Evolutionary conservation across 352 stramenopile species (phyloP).

Genomic region (Phytopythium litorale): DNA sequence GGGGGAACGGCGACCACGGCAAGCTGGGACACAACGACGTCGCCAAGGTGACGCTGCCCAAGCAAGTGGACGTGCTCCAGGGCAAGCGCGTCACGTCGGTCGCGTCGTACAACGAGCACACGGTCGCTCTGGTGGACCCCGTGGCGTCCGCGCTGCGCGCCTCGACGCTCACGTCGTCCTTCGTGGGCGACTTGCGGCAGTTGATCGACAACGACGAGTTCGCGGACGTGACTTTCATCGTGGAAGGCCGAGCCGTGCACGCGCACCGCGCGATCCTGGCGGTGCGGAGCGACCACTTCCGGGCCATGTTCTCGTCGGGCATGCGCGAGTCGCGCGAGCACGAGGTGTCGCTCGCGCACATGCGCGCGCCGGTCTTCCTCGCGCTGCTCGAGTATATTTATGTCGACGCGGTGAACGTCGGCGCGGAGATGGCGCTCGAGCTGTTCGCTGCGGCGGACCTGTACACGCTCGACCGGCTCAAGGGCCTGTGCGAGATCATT

Average conservation of each 20-base stretch:
- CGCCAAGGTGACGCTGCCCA: constrained; percentile 93
- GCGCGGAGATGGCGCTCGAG: constrained; percentile 91
- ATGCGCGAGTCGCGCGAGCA: constrained; percentile 89
- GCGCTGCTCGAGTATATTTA: constrained; percentile 97
- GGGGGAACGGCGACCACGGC: constrained; percentile 91
- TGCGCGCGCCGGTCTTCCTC: constrained; percentile 91
- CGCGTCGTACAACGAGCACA: constrained; percentile 98
- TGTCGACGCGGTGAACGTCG: constrained; percentile 92
- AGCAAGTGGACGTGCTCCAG: constrained; percentile 89
- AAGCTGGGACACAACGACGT: constrained; percentile 95
- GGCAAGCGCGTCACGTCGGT: constrained; percentile 93
- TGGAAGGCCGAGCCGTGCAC: constrained; percentile 81
- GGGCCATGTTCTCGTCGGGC: constrained; percentile 92
- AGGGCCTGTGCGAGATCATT: constrained; percentile 88
- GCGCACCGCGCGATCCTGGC: constrained; percentile 91
- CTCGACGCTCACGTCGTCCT: constrained; percentile 81
- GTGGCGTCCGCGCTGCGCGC: constrained; percentile 62
- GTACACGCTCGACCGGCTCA: constrained; percentile 94
- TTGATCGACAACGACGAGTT: constrained; percentile 92
- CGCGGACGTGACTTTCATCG: constrained; percentile 85
- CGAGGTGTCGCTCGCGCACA: constrained; percentile 88
- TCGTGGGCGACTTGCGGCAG: constrained; percentile 88
- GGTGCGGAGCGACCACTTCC: constrained; percentile 94
- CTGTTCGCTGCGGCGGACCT: constrained; percentile 93
- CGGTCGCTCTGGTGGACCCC: constrained; percentile 88